A percentile compares a stretch with the other conserved stretches of the same genome.
Evolutionary conservation across 2,329 filamentous ascomycete genomes (phyloP).

Genomic region (Remersonia thermophila): DNA sequence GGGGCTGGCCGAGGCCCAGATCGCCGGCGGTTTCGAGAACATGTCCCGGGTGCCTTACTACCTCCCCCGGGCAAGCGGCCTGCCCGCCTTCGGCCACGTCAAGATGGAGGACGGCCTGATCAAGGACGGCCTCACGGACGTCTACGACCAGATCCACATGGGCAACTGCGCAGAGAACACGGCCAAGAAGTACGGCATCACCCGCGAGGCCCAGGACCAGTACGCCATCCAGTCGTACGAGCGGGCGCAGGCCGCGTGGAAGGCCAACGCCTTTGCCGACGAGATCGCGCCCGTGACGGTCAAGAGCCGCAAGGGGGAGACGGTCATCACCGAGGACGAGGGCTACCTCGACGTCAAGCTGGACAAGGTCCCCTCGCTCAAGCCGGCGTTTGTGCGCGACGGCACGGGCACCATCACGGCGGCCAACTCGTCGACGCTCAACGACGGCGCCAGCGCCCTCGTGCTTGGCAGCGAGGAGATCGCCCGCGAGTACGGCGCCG

Average conservation of each 20-base stretch:
- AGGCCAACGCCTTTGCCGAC: slow-evolving; percentile 67
- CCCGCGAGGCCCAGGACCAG: slow-evolving; percentile 76
- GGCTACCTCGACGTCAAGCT: slow-evolving; percentile 77
- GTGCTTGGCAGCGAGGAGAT: slow-evolving; percentile 73
- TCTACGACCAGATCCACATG: slow-evolving; percentile 97
- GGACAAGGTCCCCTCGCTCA: slow-evolving; percentile 75
- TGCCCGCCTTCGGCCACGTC: slow-evolving; percentile 77
- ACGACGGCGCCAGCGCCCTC: slow-evolving; percentile 84
- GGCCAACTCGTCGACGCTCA: slow-evolving; percentile 86
- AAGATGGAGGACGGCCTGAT: slow-evolving; percentile 85
- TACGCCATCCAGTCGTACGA: slow-evolving; percentile 85
- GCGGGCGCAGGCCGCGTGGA: slow-evolving; percentile 83
- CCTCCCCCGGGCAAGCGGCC: slow-evolving; percentile 63
- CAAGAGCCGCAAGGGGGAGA: slow-evolving; percentile 71
- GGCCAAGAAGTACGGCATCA: slow-evolving; percentile 72
- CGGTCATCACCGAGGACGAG: slow-evolving; percentile 70
- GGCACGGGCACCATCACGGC: slow-evolving; percentile 86
- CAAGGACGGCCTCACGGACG: slow-evolving; percentile 90
- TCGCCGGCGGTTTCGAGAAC: slow-evolving; percentile 96
- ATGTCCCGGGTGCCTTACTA: slow-evolving; percentile 95
- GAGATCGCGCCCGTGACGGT: slow-evolving; percentile 85
- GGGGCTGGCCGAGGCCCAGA: slow-evolving; percentile 72
- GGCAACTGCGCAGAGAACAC: slow-evolving; percentile 93
- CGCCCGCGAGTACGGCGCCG: slow-evolving; percentile 64
- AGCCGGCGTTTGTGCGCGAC: slow-evolving; percentile 80